A percentile compares a stretch with the other conserved stretches of the same genome.
These are phyloP conservation scores for Astrothelium macrocarpum DNA, from an alignment of 495 filamentous ascomycete species.

Conservation along the genomic window DNA sequence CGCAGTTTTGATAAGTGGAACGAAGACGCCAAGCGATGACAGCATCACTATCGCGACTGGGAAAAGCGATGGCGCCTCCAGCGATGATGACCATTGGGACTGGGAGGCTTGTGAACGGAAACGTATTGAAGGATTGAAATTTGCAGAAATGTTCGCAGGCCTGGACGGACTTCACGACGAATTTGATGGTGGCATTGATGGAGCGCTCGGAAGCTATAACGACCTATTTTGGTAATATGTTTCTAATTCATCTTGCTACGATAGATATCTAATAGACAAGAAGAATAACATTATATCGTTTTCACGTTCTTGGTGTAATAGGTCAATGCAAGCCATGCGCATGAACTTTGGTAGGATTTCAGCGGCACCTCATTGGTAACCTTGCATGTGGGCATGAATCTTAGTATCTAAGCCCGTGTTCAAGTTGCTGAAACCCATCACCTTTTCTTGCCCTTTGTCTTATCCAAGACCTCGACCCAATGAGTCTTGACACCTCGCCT, in stretches of 20 bases:
- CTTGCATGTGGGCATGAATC: neutral
- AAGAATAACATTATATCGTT: neutral
- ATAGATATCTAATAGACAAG: neutral
- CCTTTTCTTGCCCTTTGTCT: slow-evolving; percentile 60
- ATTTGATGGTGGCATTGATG: slow-evolving; percentile 25
- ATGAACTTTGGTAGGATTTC: too few relatives aligned
- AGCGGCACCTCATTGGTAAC: too few relatives aligned
- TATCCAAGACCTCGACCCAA: slow-evolving; percentile 59
- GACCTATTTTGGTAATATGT: slow-evolving; percentile 26
- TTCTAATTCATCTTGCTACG: neutral
- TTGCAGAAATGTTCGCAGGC: slow-evolving; percentile 29
- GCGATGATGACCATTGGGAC: slow-evolving; percentile 26
- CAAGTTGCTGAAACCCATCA: neutral
- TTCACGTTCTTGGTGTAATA: neutral
- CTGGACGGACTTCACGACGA: slow-evolving; percentile 31
- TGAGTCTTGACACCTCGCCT: slow-evolving; percentile 52
- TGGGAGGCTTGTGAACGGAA: slow-evolving; percentile 35
- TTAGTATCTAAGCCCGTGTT: neutral
- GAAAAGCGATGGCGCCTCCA: neutral
- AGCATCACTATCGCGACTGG: slow-evolving; percentile 3
- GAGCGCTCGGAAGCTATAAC: slow-evolving; percentile 30
- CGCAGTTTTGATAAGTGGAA: slow-evolving; percentile 8
- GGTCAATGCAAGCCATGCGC: too few relatives aligned
- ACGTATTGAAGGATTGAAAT: slow-evolving; percentile 27
- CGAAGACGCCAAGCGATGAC: slow-evolving; percentile 11